Evolutionary conservation across 2,329 filamentous ascomycete genomes (phyloP).

Genomic region (Ceratocystis cacaofunesta): DNA sequence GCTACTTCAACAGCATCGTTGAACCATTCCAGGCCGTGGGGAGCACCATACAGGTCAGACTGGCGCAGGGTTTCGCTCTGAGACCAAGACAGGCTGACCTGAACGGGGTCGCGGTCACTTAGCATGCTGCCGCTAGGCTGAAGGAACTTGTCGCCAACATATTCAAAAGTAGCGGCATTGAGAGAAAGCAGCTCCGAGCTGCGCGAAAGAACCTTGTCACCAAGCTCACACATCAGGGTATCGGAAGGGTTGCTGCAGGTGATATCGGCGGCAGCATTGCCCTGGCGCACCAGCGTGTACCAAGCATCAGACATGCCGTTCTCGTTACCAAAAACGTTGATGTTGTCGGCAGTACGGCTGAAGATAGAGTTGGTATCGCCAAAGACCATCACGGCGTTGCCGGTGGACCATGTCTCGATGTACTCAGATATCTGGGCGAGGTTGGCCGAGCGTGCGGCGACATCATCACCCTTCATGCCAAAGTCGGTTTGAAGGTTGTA

Average conservation of each 20-base stretch:
- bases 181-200: constrained; percentile 33
- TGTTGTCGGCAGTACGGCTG: constrained; percentile 41
- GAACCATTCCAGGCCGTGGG: constrained; percentile 36
- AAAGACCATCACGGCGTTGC: constrained; percentile 47
- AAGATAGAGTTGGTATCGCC: constrained; percentile 54
- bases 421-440: constrained; percentile 43
- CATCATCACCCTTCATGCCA: constrained; percentile 38
- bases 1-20: constrained; percentile 34
- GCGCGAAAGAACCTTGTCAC: constrained; percentile 53
- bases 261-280: constrained; percentile 31
- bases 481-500: constrained; percentile 57
- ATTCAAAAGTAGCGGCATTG: constrained; percentile 35
- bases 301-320: constrained; percentile 43
- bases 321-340: constrained; percentile 33
- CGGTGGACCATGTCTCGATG: constrained; percentile 39
- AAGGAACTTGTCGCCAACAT: constrained; percentile 42
- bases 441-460: constrained; percentile 41
- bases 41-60: constrained; percentile 34
- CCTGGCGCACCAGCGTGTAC: constrained; percentile 38
- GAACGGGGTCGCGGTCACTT: constrained; percentile 50
- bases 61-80: constrained; percentile 27
- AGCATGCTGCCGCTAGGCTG: constrained; percentile 42
- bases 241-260: constrained; percentile 43
- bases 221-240: constrained; percentile 43
- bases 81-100: constrained; percentile 36